These are phyloP conservation scores for Sphaerostilbella broomeana DNA, from an alignment of 2,329 filamentous ascomycete species.

Conservation along the genomic window DNA sequence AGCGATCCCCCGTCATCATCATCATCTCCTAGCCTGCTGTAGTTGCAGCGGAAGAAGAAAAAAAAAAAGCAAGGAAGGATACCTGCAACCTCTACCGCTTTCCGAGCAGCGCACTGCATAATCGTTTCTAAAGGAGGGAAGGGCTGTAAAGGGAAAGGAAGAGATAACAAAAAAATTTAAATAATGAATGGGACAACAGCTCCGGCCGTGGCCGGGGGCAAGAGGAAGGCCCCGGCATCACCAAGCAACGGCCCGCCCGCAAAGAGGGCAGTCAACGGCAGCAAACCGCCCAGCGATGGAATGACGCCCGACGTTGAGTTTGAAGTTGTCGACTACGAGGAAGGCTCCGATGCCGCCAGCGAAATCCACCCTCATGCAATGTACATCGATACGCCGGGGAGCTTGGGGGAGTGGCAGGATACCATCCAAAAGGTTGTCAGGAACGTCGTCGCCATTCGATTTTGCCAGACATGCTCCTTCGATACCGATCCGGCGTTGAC, in stretches of 20 bases:
- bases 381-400: slow-evolving; percentile 33
- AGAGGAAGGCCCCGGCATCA: slow-evolving; percentile 46
- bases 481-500: slow-evolving; percentile 93
- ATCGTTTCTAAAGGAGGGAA: neutral
- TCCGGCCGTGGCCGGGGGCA: slow-evolving; percentile 39
- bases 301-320: slow-evolving; percentile 40
- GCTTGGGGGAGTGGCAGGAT: slow-evolving; percentile 73
- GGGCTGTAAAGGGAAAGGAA: neutral
- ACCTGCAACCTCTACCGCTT: no score
- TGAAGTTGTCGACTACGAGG: slow-evolving; percentile 31
- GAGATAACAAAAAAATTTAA: slow-evolving; percentile 2
- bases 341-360: slow-evolving; percentile 35
- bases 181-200: slow-evolving; percentile 39
- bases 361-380: slow-evolving; percentile 30
- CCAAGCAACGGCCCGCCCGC: slow-evolving; percentile 29
- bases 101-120: no score
- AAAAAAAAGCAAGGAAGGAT: neutral
- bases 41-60: neutral
- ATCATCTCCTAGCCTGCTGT: neutral
- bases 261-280: slow-evolving; percentile 39
- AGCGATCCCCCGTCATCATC: neutral
- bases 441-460: slow-evolving; percentile 97
- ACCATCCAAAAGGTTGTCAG: slow-evolving; percentile 91
- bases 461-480: slow-evolving; percentile 96
- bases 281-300: slow-evolving; percentile 38